Conservation (phyloP, 805 yeast genomes). For the Novakomyces olei region DNA sequence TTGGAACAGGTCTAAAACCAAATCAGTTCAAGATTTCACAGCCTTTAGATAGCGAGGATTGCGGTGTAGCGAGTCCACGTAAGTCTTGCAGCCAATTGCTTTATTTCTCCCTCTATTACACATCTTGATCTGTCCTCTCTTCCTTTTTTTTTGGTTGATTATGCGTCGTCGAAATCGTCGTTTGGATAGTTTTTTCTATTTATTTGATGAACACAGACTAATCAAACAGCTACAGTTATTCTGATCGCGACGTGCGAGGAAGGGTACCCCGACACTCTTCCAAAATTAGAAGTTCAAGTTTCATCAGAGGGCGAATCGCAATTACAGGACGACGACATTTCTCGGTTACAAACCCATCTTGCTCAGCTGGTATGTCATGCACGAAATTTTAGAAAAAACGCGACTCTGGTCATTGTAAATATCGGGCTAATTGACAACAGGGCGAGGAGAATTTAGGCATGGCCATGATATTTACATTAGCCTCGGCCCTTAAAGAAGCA, state of each 20-base stretch:
- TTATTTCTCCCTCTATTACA: neutral
- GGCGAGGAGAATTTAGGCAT: conserved; percentile 8
- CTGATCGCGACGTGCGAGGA: neutral
- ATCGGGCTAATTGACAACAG: conserved; percentile 6
- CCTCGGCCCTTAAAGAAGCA: conserved; percentile 2
- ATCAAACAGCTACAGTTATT: neutral
- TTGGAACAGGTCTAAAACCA: neutral
- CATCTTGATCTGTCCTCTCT: neutral
- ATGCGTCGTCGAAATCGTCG: neutral
- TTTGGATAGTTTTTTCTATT: neutral
- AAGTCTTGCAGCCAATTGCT: neutral
- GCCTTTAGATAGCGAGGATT: conserved; percentile 1
- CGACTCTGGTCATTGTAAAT: neutral
- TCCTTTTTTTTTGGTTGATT: neutral
- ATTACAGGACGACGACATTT: neutral
- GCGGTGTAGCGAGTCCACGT: neutral
- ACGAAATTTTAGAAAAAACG: neutral
- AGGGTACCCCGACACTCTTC: conserved; percentile 1
- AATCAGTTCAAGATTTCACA: neutral
- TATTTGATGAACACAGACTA: neutral
- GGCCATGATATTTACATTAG: conserved; percentile 4
- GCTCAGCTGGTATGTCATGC: conserved; percentile 1
- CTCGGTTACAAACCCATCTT: neutral
- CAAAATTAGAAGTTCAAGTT: neutral
- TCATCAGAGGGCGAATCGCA: neutral